Conservation (phyloP, 2,329 filamentous ascomycete genomes). For the Ophiostoma novo-ulmi region DNA sequence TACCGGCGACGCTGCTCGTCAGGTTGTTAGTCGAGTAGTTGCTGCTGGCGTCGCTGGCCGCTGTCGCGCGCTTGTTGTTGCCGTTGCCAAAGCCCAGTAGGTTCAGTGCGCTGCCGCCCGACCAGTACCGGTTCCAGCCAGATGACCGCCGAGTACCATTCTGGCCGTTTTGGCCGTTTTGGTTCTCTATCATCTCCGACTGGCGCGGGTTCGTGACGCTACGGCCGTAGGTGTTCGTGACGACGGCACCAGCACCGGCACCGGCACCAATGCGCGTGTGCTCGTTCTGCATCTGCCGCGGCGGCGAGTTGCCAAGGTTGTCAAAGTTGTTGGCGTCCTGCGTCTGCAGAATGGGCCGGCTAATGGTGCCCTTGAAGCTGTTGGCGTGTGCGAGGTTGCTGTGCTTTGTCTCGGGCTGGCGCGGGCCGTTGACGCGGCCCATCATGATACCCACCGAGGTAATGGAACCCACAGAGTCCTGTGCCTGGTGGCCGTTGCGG, state of each 20-base stretch:
- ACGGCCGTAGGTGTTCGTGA: slow-evolving; percentile 16
- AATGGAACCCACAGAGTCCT: slow-evolving; percentile 53
- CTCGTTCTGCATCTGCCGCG: slow-evolving; percentile 33
- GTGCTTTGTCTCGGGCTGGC: slow-evolving; percentile 31
- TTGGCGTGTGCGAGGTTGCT: slow-evolving; percentile 15
- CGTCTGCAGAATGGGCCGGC: slow-evolving; percentile 47
- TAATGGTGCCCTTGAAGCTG: slow-evolving; percentile 54
- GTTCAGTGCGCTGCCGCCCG: slow-evolving; percentile 63
- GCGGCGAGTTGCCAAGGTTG: slow-evolving; percentile 29
- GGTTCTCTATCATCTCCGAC: slow-evolving; percentile 27
- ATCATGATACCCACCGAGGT: slow-evolving; percentile 62
- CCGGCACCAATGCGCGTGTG: slow-evolving; percentile 24
- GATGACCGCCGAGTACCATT: slow-evolving; percentile 57
- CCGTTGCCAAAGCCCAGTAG: slow-evolving; percentile 55
- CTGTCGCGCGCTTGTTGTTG: slow-evolving; percentile 35
- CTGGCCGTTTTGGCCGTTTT: slow-evolving; percentile 32
- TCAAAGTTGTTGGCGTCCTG: slow-evolving; percentile 4
- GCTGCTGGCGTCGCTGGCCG: slow-evolving; percentile 51
- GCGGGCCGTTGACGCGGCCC: slow-evolving; percentile 54
- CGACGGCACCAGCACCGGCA: slow-evolving; percentile 26
- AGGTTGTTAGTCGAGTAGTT: slow-evolving; percentile 48
- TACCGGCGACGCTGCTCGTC: not conserved
- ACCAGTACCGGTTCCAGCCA: slow-evolving; percentile 75
- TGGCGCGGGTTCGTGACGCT: slow-evolving; percentile 20
- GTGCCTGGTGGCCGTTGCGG: slow-evolving; percentile 49